phyloP scores from a whole-genome alignment of 176 grass and related monocot species.

The Guadua angustifolia region DNA sequence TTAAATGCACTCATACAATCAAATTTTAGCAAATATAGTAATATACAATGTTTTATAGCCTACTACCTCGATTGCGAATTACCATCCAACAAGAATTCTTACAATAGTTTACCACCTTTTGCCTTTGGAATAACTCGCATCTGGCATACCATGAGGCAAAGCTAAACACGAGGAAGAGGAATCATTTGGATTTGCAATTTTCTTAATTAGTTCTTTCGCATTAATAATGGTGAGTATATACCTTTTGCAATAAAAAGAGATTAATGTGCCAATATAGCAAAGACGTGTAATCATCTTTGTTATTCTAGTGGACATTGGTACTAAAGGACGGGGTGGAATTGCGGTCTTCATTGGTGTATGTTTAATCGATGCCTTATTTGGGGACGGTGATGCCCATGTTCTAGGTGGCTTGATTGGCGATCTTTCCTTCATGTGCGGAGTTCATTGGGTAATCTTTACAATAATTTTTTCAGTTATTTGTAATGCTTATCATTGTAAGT shows the following conservation, averaged over 20 bases:
- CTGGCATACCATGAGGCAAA: no score
- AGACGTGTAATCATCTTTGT: conserved; percentile 23
- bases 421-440: conserved; percentile 92
- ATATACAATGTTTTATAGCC: neutral
- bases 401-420: conserved; percentile 92
- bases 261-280: neutral
- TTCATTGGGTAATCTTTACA: conserved; percentile 64
- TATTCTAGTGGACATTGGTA: conserved; percentile 82
- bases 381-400: conserved; percentile 76
- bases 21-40: conserved; percentile 21
- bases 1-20: conserved; percentile 12
- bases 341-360: conserved; percentile 81
- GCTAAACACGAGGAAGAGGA: conserved; percentile 59
- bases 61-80: conserved; percentile 13
- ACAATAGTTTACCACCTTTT: no score
- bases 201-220: conserved; percentile 71
- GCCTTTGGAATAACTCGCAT: no score
- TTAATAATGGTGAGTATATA: conserved; percentile 61
- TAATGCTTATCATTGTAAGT: conserved; percentile 25
- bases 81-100: no score
- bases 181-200: conserved; percentile 67
- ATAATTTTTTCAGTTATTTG: conserved; percentile 13
- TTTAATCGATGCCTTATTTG: conserved; percentile 76
- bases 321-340: conserved; percentile 78
- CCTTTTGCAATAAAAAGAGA: neutral